Evolutionary conservation across 345 rosid species (phyloP).

Genomic region (Garcia nutans): DNA sequence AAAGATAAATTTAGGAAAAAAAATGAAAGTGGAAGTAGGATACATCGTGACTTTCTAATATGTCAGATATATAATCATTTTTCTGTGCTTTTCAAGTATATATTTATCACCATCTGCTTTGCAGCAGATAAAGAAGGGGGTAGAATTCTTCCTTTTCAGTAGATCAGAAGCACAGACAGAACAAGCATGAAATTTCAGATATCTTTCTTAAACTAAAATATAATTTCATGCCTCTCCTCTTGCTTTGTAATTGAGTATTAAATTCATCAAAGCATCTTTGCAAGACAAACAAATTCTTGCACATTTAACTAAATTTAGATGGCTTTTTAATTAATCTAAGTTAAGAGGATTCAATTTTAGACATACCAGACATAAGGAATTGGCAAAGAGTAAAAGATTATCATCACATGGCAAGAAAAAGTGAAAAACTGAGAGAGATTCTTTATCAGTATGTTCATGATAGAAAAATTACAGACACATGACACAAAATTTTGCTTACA

Average conservation of each 20-base stretch:
- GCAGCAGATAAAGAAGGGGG: slow-evolving; percentile 1
- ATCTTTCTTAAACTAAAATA: neutral
- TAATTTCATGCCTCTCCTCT: neutral
- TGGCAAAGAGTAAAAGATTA: neutral
- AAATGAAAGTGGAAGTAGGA: slow-evolving; percentile 6
- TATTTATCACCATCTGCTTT: slow-evolving; percentile 11
- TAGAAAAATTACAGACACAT: slow-evolving; percentile 18
- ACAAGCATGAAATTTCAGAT: neutral
- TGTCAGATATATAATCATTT: neutral
- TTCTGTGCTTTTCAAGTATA: slow-evolving; percentile 14
- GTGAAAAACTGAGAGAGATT: neutral
- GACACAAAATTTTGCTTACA: slow-evolving; percentile 12
- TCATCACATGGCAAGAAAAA: slow-evolving; percentile 13
- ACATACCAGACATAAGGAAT: neutral
- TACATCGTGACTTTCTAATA: slow-evolving; percentile 11
- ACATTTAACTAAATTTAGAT: neutral
- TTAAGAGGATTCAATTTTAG: neutral
- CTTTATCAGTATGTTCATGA: slow-evolving; percentile 18
- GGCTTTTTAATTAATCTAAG: no score
- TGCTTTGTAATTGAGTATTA: neutral
- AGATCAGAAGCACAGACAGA: slow-evolving; percentile 17
- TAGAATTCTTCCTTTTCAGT: slow-evolving; percentile 14
- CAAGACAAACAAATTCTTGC: neutral
- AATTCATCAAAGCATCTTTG: neutral
- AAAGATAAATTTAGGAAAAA: neutral